These are phyloP conservation scores for Lasiodiplodia hormozganensis DNA, from an alignment of 2,329 filamentous ascomycete species.

Conservation along the genomic window DNA sequence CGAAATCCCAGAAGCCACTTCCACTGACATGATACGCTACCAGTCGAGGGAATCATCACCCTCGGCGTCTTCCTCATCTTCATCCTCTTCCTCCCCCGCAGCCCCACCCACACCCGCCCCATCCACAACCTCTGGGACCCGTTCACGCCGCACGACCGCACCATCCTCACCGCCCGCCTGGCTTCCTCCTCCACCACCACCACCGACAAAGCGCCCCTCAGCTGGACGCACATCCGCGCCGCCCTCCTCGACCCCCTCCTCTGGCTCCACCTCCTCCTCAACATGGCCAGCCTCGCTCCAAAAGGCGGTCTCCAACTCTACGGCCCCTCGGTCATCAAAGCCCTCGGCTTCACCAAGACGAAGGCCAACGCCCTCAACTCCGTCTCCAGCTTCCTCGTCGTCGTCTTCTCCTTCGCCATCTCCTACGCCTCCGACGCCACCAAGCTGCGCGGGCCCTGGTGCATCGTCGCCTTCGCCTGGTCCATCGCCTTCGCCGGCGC, in stretches of 20 bases:
- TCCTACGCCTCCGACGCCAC: slow-evolving; percentile 5
- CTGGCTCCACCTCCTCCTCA: not conserved
- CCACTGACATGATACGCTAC: not conserved
- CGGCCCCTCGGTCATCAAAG: not conserved
- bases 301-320: slow-evolving; percentile 16
- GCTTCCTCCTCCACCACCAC: not conserved
- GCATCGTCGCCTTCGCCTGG: not conserved
- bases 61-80: slow-evolving; percentile 3
- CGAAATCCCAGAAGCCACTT: no score
- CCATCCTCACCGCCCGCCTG: not conserved
- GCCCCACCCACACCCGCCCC: not conserved
- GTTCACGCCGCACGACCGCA: not conserved
- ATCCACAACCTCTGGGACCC: slow-evolving; percentile 1
- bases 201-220: not conserved
- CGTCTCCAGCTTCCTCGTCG: slow-evolving; percentile 4
- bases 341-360: not conserved
- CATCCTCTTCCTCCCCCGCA: not conserved
- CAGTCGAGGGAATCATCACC: not conserved
- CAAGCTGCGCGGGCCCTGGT: not conserved
- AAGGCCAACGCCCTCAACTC: slow-evolving; percentile 8
- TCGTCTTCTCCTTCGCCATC: not conserved
- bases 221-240: not conserved
- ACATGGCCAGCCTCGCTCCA: slow-evolving; percentile 1
- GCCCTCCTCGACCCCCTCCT: not conserved
- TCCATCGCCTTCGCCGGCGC: not conserved